Evolutionary conservation across 2,329 filamentous ascomycete genomes (phyloP), one percentile per base, ranked within the genome.

Genomic region (Arthrobotrys megalospora): DNA sequence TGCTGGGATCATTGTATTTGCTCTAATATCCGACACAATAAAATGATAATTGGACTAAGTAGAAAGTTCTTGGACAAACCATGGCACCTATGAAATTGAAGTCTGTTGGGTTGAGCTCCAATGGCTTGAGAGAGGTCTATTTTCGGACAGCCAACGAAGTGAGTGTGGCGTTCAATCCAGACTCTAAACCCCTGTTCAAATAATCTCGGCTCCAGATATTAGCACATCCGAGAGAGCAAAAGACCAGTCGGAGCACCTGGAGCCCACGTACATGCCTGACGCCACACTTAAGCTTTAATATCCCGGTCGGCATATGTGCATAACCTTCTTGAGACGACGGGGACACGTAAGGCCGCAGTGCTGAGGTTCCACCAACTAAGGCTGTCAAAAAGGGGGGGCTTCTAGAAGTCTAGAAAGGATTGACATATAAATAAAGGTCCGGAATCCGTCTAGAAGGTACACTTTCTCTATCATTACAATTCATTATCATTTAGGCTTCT

Each of bases 131-230:
- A 28, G 24, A 28, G 2, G 24, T 38, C 28, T 58, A 38, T 58
- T 58, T 58, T 16, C 34, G 50, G n/a, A 14, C n/a, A 36, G 32
- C 19, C 28, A 36, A 34, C 14, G 36, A 38, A 36, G 52, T 60
- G 55, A 43, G 55, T 55, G 60, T 66, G 60, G 73, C 43, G 60
- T 66, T 58, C 43, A 70, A 36, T 70, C 43, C 60, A 14, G 36
- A 43, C 34, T 43, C 16, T n/a, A 16, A 43, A 70, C 24, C 73
- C 73, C 43, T 66, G 73, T 60, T 62, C 21, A 10, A 21, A 47
- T 50, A 77, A 77, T 77, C 58, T 77, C 73, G 66, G 66, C 60
- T 48, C 66, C 66, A 66, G 63, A 52, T 38, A 28, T 65, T 64
- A 36, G 8, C 36, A 38, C 32, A 50, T 69, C 41, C 65, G 24